Percentiles rank a stretch among this genome's conserved stretches.
Conservation (phyloP, 805 yeast species). For the Candida sakaeoensis region DNA sequence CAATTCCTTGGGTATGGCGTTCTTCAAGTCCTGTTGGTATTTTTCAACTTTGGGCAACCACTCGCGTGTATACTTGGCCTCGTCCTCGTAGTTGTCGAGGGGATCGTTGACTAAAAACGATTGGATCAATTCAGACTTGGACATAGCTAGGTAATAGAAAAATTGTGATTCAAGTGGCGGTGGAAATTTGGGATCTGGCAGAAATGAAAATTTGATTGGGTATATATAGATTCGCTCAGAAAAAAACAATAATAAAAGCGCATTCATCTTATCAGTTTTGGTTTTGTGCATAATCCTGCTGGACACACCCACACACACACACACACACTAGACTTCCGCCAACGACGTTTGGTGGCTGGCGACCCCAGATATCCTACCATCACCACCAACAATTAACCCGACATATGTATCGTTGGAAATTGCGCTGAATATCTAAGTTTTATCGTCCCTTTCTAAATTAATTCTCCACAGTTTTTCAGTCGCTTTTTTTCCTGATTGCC, state of each 20-base stretch:
- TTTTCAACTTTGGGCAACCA: constrained; percentile 47
- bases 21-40: constrained; percentile 29
- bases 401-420: no score
- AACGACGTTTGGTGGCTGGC: no score
- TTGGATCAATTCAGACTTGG: constrained; percentile 6
- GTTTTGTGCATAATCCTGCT: no score
- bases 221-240: no score
- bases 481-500: background rate
- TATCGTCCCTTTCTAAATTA: no score
- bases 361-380: no score
- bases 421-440: no score
- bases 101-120: constrained; percentile 29
- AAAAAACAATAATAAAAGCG: background rate
- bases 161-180: background rate
- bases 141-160: background rate
- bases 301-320: no score
- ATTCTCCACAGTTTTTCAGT: background rate
- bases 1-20: constrained; percentile 28
- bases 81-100: constrained; percentile 34
- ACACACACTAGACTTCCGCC: background rate
- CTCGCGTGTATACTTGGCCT: constrained; percentile 35
- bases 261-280: background rate
- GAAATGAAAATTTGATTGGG: no score
- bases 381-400: background rate
- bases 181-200: background rate